These are phyloP conservation scores for Globisporangium cylindrosporum DNA, from an alignment of 352 stramenopile species.

Conservation along the genomic window DNA sequence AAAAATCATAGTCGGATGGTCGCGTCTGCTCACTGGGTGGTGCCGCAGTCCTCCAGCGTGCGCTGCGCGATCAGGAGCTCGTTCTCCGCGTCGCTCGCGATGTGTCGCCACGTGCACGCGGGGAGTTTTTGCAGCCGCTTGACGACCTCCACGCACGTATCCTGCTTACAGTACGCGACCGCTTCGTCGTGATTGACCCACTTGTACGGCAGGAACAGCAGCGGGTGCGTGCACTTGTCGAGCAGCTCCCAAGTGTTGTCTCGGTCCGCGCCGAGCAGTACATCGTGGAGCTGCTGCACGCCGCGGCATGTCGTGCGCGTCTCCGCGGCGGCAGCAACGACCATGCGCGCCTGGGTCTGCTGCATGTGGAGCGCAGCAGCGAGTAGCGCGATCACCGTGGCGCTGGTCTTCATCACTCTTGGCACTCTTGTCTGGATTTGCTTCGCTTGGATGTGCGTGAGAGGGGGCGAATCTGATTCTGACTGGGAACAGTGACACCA, in stretches of 20 bases:
- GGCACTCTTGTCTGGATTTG: background rate
- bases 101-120: conserved; percentile 36
- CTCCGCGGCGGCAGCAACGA: background rate
- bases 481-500: conserved; percentile 5
- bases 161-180: conserved; percentile 38
- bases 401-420: background rate
- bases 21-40: background rate
- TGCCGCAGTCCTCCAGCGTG: conserved; percentile 39
- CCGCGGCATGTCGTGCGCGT: conserved; percentile 18
- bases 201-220: conserved; percentile 38
- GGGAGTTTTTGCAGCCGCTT: conserved; percentile 29
- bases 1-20: background rate
- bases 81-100: conserved; percentile 29
- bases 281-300: conserved; percentile 23
- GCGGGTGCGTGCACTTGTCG: conserved; percentile 23
- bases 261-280: conserved; percentile 19
- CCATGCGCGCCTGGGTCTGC: background rate
- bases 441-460: background rate
- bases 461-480: background rate
- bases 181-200: conserved; percentile 26
- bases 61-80: conserved; percentile 42
- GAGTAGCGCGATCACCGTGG: conserved; percentile 14
- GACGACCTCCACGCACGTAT: conserved; percentile 29
- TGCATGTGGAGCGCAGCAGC: background rate
- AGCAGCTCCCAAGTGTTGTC: conserved; percentile 17